Evolutionary conservation across 2,329 filamentous ascomycete species (phyloP).

Genomic region (Lecanicillium sp.): DNA sequence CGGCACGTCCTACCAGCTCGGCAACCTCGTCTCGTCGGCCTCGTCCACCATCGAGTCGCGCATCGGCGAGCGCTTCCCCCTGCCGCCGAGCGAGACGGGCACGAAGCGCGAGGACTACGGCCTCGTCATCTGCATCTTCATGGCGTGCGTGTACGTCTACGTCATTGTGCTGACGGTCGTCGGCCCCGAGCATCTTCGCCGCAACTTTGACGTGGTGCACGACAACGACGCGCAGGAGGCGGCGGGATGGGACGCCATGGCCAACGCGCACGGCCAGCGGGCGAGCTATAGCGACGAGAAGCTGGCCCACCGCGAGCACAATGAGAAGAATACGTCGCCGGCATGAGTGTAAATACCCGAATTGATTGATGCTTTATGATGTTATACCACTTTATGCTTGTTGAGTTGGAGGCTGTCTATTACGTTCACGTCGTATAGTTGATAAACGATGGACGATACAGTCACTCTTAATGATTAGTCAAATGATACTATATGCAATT

Average conservation of each 20-base stretch:
- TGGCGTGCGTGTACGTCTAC: constrained; percentile 71
- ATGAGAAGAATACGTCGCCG: background rate
- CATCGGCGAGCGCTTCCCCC: constrained; percentile 68
- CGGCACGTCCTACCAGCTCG: constrained; percentile 69
- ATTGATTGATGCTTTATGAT: background rate
- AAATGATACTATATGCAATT: no score
- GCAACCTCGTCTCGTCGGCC: constrained; percentile 65
- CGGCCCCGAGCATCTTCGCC: constrained; percentile 50
- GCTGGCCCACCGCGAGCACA: background rate
- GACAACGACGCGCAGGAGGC: constrained; percentile 44
- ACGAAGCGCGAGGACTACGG: constrained; percentile 64
- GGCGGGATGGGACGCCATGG: constrained; percentile 33
- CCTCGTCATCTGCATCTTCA: constrained; percentile 84
- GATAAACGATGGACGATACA: no score
- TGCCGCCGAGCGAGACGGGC: constrained; percentile 48
- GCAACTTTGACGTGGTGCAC: constrained; percentile 45
- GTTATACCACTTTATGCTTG: no score
- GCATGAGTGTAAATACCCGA: background rate
- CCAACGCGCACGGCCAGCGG: constrained; percentile 7
- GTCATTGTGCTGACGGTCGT: constrained; percentile 57
- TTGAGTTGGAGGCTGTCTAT: no score
- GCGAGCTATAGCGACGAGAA: constrained; percentile 5
- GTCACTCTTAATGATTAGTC: no score
- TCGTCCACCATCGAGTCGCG: constrained; percentile 71
- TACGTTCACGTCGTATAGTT: no score